Base-by-base conservation (phyloP, 208 protist species). In the Naegleria fowleri region DNA sequence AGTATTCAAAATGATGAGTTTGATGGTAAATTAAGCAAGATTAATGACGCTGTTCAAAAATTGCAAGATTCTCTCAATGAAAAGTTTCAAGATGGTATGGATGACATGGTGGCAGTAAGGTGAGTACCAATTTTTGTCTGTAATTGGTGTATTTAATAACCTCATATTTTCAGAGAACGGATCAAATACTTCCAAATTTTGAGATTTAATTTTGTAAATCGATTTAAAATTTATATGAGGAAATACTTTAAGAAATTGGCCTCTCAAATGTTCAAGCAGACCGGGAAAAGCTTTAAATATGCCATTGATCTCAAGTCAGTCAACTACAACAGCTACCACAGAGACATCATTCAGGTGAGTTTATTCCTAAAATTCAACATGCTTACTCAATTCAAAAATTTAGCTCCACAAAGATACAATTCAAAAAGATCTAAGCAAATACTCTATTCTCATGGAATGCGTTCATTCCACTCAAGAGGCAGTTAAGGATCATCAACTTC, bases 1-100 rank as follows among this genome's bases (percentile, higher is more conserved):
- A 33, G 85, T 58, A 88, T 88, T 58, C 22, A 39, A 88, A 51
- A 88, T 51, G 85, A 88, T 58, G 7, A 9, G 15, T 88, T 88
- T 39, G 85, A 88, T 40, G 43, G 41, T 11, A 39, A 88, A 29
- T 58, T 88, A 88, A 33, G 9, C 9, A 88, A 88, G 85, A 88
- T 88, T 88, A 58, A 88, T 88, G 43, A 88, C 11, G 85, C 85
- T 58, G 85, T 88, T 6, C 7, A 33, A 43, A 58, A 48, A 33
- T 29, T 88, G 5, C 41, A 88, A 58, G 11, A 55, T 22, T 33
- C 85, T 58, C 22, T 88, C 0, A 48, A 88, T 58, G 22, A 58
- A 25, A 51, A 33, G 55, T 88, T 88, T 22, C 22, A 39, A 40
- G 85, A 88, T 39, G 85, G 85, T 5, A 88, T 88, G 85, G 85